Percentiles rank a stretch among this genome's conserved stretches.
Evolutionary conservation across 1,139 yeast species (phyloP).

Genomic region (Yarrowia galli): DNA sequence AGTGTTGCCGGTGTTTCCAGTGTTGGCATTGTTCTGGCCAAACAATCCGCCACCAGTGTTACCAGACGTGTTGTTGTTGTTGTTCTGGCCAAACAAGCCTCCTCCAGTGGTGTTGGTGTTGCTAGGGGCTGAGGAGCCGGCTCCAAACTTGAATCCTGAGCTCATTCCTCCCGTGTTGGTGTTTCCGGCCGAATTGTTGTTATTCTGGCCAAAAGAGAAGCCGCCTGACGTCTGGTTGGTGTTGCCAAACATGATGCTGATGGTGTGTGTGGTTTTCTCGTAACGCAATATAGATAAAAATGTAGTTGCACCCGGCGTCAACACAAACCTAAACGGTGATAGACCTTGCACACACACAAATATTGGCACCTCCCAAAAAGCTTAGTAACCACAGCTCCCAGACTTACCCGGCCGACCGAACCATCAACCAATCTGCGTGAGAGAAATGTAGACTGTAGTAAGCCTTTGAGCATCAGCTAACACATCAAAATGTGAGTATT

Average conservation of each 20-base stretch:
- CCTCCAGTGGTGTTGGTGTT: conserved; percentile 11
- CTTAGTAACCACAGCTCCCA: conserved; percentile 13
- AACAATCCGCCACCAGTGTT: conserved; percentile 10
- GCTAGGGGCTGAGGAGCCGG: conserved; percentile 3
- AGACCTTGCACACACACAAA: background rate
- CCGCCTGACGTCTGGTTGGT: conserved; percentile 25
- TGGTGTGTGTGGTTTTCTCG: background rate
- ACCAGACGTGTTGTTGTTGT: background rate
- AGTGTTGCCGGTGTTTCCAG: background rate
- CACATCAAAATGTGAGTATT: conserved; percentile 38
- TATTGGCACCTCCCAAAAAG: background rate
- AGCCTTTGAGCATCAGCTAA: conserved; percentile 38
- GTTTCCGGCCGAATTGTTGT: conserved; percentile 19
- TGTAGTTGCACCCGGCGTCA: conserved; percentile 30
- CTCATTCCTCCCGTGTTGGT: conserved; percentile 21
- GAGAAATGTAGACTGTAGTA: conserved; percentile 36
- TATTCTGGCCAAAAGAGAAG: conserved; percentile 35
- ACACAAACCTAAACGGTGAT: conserved; percentile 4
- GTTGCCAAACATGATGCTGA: conserved; percentile 35
- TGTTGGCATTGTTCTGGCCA: conserved; percentile 21
- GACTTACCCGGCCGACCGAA: conserved; percentile 32
- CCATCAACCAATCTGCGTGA: conserved; percentile 35
- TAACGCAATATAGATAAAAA: conserved; percentile 26
- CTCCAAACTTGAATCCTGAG: conserved; percentile 35
- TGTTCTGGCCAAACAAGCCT: conserved; percentile 28